Evolutionary conservation across 352 stramenopile genomes (phyloP), one percentile per base, ranked within the genome.

Genomic region (Globisporangium barbulae): DNA sequence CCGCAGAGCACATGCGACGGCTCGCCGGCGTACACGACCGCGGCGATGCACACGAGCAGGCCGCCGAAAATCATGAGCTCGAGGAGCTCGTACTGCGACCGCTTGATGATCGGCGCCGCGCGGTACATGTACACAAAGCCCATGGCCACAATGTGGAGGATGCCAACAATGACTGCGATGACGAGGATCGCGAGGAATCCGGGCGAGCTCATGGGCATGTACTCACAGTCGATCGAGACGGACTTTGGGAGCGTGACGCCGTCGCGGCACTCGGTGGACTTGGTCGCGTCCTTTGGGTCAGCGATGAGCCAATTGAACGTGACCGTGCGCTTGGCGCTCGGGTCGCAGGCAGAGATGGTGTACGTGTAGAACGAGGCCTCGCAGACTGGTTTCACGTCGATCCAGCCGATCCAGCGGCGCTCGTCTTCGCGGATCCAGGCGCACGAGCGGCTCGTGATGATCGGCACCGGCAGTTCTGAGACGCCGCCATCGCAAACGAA

Each of bases 401-500:
- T 60, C 79, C 79, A 89, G 9, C 45, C n/a, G 21, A 63, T 57
- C 76, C 73, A 85, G 12, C 39, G 59, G 4, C 39, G 39, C 5
- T 49, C 21, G 37, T 84, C 71, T 15, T 53, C 42, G 10, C 65
- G 35, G 47, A 85, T 53, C 78, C 78, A 88, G 1, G 45, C 53
- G 33, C 74, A 82, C 8, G 63, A 59, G 12, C 69, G 74, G 58
- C 71, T 83, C n/a, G 79, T 83, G 17, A 33, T 19, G 22, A 85
- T 59, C 17, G 69, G 44, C 3, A 9, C 7, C 0, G 79, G 79
- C 0, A 86, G 49, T 13, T n/a, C 3, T 0, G 53, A 28, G 15
- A 76, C 15, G 3, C 73, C 79, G 5, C 79, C 77, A 35, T 86
- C 79, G 21, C 79, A 89, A 1, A 69, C 44, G 61, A 76, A 81